phyloP scores from a whole-genome alignment of 805 yeast genomes.

The Candida oleophila region DNA sequence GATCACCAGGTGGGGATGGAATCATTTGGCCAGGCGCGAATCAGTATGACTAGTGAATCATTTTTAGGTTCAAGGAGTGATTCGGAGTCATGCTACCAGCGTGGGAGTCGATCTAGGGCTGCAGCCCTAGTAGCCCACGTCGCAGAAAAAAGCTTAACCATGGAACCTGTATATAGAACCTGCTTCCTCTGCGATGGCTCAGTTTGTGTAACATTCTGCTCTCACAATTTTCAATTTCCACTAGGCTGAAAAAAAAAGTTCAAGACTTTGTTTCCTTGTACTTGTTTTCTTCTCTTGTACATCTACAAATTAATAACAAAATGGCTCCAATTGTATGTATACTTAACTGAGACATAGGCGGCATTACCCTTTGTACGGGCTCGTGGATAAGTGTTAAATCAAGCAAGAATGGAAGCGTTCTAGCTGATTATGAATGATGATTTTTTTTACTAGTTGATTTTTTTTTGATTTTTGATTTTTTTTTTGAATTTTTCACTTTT shows the following conservation, averaged over 20 bases:
- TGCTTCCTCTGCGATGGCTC: neutral
- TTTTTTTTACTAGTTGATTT: neutral
- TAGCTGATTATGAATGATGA: constrained; percentile 1
- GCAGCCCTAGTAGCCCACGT: constrained; percentile 6
- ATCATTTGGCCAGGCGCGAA: neutral
- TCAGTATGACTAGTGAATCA: neutral
- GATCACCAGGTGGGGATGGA: neutral
- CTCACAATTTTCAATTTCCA: neutral
- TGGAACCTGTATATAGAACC: neutral
- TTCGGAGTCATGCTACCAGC: neutral
- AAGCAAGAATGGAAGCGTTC: neutral
- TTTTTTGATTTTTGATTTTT: constrained; percentile 1
- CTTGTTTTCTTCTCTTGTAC: constrained; percentile 6
- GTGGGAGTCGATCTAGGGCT: too few species aligned
- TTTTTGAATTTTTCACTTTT: neutral
- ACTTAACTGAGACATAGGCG: constrained; percentile 23
- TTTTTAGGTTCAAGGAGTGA: neutral
- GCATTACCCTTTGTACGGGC: constrained; percentile 37
- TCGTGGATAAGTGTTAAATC: constrained; percentile 7
- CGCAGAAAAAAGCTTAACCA: neutral
- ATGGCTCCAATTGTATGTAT: constrained; percentile 94
- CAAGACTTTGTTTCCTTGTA: neutral
- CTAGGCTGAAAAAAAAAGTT: neutral
- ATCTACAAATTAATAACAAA: constrained; percentile 24
- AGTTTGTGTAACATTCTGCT: neutral